Evolutionary conservation across 495 filamentous ascomycete genomes (phyloP).

Genomic region (Parmelia sp.): DNA sequence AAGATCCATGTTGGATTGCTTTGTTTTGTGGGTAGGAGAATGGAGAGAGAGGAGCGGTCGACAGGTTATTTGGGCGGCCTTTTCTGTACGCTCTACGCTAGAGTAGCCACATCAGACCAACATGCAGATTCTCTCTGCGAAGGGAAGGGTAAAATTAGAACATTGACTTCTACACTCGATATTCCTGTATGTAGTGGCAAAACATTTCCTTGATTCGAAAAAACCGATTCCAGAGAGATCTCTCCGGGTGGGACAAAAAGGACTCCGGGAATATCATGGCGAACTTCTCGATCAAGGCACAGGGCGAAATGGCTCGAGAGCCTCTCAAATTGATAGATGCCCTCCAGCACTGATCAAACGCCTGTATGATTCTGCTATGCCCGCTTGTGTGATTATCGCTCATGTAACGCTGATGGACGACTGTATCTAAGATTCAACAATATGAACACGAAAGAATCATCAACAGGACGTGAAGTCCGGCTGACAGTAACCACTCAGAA

Average conservation of each 20-base stretch:
- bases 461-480: neutral
- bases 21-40: neutral
- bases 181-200: neutral
- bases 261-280: neutral
- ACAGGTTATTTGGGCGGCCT: neutral
- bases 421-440: neutral
- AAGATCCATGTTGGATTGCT: conserved; percentile 65
- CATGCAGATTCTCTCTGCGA: neutral
- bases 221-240: neutral
- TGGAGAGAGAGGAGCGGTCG: neutral
- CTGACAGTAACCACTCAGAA: conserved; percentile 5
- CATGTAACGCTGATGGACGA: neutral
- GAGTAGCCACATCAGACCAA: conserved; percentile 1
- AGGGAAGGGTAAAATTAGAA: neutral
- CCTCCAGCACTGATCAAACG: neutral
- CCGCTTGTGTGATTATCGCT: conserved; percentile 5
- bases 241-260: neutral
- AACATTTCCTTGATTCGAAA: neutral
- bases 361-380: conserved; percentile 10
- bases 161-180: neutral
- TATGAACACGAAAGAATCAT: conserved; percentile 10
- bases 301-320: neutral
- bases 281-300: neutral
- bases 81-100: conserved; percentile 1
- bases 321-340: conserved; percentile 6